Conservation (phyloP, 495 filamentous ascomycete genomes). For the Penicillium subrubescens region DNA sequence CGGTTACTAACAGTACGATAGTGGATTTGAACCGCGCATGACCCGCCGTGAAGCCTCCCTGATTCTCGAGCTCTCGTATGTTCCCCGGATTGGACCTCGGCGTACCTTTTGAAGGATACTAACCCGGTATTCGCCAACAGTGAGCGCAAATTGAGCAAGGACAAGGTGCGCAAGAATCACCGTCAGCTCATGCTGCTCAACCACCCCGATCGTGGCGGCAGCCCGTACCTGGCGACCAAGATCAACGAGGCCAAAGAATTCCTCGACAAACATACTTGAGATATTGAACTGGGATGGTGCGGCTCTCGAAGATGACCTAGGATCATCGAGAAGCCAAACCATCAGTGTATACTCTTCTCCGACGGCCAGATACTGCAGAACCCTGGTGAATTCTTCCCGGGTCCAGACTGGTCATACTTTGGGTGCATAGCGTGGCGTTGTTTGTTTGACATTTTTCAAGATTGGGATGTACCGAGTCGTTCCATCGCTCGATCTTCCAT, state of each 20-base stretch:
- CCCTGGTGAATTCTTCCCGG: neutral
- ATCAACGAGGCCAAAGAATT: slow-evolving; percentile 98
- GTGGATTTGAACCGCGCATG: slow-evolving; percentile 92
- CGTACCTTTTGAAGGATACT: slow-evolving; percentile 19
- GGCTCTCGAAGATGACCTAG: neutral
- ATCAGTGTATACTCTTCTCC: neutral
- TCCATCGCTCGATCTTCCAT: neutral
- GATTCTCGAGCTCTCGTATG: slow-evolving; percentile 88
- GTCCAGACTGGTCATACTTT: slow-evolving; percentile 25
- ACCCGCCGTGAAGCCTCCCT: slow-evolving; percentile 85
- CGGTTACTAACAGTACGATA: slow-evolving; percentile 22
- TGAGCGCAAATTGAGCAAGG: slow-evolving; percentile 82
- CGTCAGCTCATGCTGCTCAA: slow-evolving; percentile 96
- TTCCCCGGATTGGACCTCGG: slow-evolving; percentile 10
- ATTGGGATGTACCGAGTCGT: slow-evolving; percentile 12
- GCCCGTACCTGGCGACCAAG: slow-evolving; percentile 94
- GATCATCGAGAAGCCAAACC: neutral
- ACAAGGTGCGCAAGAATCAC: slow-evolving; percentile 94
- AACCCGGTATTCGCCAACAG: slow-evolving; percentile 43
- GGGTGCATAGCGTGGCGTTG: slow-evolving; percentile 53
- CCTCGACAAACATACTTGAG: slow-evolving; percentile 69
- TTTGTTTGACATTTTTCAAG: slow-evolving; percentile 40
- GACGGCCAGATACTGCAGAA: neutral
- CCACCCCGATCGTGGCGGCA: slow-evolving; percentile 95
- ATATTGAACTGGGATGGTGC: neutral